These are phyloP conservation scores for Aurantiochytrium sp. DNA, from an alignment of 108 stramenopile genomes.

Conservation along the genomic window DNA sequence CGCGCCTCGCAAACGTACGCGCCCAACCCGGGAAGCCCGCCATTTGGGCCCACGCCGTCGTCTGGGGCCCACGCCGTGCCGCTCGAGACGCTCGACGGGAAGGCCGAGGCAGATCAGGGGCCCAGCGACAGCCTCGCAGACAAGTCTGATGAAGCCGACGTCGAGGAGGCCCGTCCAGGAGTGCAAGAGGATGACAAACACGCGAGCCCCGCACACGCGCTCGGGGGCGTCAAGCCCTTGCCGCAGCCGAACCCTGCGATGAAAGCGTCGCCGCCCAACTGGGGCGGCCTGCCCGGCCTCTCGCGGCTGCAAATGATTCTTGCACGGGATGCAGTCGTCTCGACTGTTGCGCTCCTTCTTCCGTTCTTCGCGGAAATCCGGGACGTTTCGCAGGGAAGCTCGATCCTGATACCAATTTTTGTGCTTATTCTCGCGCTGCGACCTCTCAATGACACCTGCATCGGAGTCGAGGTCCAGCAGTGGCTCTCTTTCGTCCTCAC, in stretches of 20 bases:
- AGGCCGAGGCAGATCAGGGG: no score
- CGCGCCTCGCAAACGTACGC: background rate
- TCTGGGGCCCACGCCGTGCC: background rate
- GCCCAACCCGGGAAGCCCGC: background rate
- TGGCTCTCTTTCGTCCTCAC: background rate
- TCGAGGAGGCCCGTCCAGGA: no score
- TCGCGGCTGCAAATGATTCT: background rate
- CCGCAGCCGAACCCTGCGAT: background rate
- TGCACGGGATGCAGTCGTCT: background rate
- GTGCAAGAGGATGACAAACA: no score
- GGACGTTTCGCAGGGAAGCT: background rate
- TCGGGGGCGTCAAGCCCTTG: background rate
- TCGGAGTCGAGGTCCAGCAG: background rate
- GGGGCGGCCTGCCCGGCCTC: background rate
- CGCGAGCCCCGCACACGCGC: background rate
- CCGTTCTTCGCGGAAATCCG: background rate
- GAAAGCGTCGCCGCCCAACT: background rate
- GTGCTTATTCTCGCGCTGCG: constrained; percentile 4
- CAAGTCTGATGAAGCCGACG: no score
- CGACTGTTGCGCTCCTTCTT: background rate
- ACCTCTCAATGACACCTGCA: background rate
- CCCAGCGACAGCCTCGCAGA: no score
- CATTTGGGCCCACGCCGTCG: background rate
- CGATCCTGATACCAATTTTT: background rate
- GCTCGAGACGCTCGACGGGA: no score